Percentiles rank a stretch among this genome's conserved stretches.
Evolutionary conservation across 1,139 yeast species (phyloP).

Genomic region (Spencermartinsiella ligniputridi): DNA sequence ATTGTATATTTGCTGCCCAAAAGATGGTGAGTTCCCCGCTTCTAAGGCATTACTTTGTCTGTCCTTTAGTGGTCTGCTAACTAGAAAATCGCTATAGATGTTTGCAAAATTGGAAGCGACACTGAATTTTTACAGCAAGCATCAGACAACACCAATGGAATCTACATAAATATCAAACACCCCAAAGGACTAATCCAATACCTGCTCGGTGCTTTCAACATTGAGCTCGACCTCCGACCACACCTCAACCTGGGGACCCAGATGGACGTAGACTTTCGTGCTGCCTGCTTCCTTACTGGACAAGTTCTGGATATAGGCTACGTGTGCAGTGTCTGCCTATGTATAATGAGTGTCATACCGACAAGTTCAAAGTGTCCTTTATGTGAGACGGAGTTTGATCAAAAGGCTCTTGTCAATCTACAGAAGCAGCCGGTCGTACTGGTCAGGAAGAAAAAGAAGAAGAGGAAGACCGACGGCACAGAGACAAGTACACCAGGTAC

Average conservation of each 20-base stretch:
- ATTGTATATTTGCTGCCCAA: slow-evolving; percentile 93
- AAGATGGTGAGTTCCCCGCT: slow-evolving; percentile 45
- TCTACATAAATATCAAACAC: slow-evolving; percentile 67
- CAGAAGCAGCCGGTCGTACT: slow-evolving; percentile 53
- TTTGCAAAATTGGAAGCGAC: slow-evolving; percentile 73
- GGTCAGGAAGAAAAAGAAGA: slow-evolving; percentile 40
- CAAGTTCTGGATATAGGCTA: slow-evolving; percentile 87
- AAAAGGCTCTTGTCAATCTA: slow-evolving; percentile 52
- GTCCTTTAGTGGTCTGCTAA: slow-evolving; percentile 3
- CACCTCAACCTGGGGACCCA: slow-evolving; percentile 78
- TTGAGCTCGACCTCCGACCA: slow-evolving; percentile 77
- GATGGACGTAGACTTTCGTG: slow-evolving; percentile 85
- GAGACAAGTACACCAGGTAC: slow-evolving; percentile 4
- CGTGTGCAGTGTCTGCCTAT: slow-evolving; percentile 92
- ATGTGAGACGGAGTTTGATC: slow-evolving; percentile 58
- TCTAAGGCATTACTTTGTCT: too few species aligned
- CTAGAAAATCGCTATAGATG: slow-evolving; percentile 74
- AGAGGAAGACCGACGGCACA: slow-evolving; percentile 24
- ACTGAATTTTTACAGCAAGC: slow-evolving; percentile 94
- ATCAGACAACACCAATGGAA: slow-evolving; percentile 90
- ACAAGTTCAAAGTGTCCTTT: slow-evolving; percentile 57
- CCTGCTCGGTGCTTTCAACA: slow-evolving; percentile 56
- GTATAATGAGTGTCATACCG: slow-evolving; percentile 51
- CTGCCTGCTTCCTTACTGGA: slow-evolving; percentile 89
- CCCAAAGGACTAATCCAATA: slow-evolving; percentile 79